These are phyloP conservation scores for Penicillium goetzii DNA, from an alignment of 495 filamentous ascomycete genomes.

Conservation along the genomic window DNA sequence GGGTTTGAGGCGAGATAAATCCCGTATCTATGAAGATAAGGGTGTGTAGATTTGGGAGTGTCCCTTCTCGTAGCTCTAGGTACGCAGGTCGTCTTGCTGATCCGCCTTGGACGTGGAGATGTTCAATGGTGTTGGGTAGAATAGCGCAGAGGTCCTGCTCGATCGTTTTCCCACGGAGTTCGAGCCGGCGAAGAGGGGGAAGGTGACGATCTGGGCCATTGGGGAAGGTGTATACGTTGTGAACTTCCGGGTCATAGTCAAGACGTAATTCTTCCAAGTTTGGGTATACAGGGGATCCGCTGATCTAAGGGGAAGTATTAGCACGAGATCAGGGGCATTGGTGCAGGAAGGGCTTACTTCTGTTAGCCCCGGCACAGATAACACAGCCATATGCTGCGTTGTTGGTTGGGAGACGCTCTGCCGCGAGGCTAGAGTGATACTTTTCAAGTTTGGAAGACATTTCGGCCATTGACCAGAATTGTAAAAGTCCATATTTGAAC, in stretches of 20 bases:
- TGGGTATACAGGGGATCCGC: conserved; percentile 29
- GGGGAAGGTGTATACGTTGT: conserved; percentile 19
- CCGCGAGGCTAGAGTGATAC: conserved; percentile 34
- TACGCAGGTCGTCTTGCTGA: conserved; percentile 9
- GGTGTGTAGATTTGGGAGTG: conserved; percentile 37
- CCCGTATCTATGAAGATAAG: conserved; percentile 37
- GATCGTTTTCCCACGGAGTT: conserved; percentile 36
- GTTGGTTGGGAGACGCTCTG: neutral
- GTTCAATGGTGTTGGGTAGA: conserved; percentile 38
- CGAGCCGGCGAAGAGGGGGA: conserved; percentile 36
- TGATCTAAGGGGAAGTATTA: neutral
- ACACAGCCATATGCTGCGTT: conserved; percentile 13
- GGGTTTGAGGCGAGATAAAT: conserved; percentile 26
- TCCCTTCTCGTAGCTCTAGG: neutral
- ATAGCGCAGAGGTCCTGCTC: conserved; percentile 19
- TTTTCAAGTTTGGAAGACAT: conserved; percentile 41
- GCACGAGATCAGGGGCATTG: too few relatives aligned
- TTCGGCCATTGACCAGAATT: conserved; percentile 33
- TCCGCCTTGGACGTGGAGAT: conserved; percentile 37
- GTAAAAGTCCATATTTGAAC: conserved; percentile 14
- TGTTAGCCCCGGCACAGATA: conserved; percentile 28
- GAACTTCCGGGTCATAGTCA: conserved; percentile 31
- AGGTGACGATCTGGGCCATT: conserved; percentile 15
- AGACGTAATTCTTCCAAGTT: conserved; percentile 46
- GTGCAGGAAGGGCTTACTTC: conserved; percentile 1